Evolutionary conservation across 257 asterid species (phyloP), one percentile per base, ranked within the genome.

Genomic region (Nicotiana noctiflora): DNA sequence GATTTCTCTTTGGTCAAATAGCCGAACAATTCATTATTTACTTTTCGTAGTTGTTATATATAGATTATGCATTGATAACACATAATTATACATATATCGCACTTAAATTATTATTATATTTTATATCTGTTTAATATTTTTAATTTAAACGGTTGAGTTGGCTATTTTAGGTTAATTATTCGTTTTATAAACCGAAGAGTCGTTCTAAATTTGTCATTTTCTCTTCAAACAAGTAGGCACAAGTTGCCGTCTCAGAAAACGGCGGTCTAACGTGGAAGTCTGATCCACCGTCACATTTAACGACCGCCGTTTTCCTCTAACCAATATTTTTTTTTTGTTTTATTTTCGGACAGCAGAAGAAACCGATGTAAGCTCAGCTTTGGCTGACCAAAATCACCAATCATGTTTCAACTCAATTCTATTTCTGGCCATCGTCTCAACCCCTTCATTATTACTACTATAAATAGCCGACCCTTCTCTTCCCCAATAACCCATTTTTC

Each of bases 191-290:
- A 62, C 29, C 40, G 10, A 62, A 13, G 68, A 4, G 68, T 25
- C 40, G 6, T 4, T 0, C 14, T 60, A 1, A 21, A 60, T 1
- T 60, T 62, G 68, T 62, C 66, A 62, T 62, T 31, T 31, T 15
- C 13, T 31, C 0, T 62, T 15, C 12, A 62, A 25, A 9, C 49
- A 40, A 40, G 6, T 27, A n/a, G 18, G 40, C 13, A 21, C 61
- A 74, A 70, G 6, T 57, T 57, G 34, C 19, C 64, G 49, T 59
- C 2, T 61, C 53, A 27, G 44, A 74, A 62, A 55, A 82, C 52
- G 85, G 87, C 77, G 91, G 85, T 88, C 89, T 82, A 66, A 89
- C 92, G 91, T 89, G 91, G 89, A 81, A 1, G 2, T 49, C 27
- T 32, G 5, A 84, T 86, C 86, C 19, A 52, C 82, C 81, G 87